Conservation (phyloP, 2,329 filamentous ascomycete species). For the Calonectria hawksworthii region DNA sequence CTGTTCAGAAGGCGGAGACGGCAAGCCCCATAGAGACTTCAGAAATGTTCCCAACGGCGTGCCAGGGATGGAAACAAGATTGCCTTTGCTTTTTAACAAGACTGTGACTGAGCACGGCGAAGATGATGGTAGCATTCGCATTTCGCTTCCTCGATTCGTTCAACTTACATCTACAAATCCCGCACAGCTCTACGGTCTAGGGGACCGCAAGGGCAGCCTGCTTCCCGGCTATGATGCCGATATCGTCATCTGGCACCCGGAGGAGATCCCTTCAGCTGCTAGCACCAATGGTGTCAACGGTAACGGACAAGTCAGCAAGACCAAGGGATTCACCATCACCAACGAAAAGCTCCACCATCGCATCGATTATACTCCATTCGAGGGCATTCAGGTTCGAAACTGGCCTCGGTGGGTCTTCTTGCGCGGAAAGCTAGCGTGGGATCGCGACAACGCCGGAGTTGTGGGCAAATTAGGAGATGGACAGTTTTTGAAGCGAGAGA, state of each 20-base stretch:
- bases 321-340: conserved; percentile 52
- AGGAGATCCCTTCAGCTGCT: not conserved
- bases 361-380: conserved; percentile 74
- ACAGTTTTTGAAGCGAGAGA: conserved; percentile 59
- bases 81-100: conserved; percentile 10
- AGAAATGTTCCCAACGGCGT: conserved; percentile 71
- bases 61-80: conserved; percentile 68
- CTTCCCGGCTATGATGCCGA: conserved; percentile 69
- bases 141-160: conserved; percentile 42
- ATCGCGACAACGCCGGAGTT: conserved; percentile 65
- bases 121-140: not conserved
- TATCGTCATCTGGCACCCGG: conserved; percentile 70
- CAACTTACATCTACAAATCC: conserved; percentile 24
- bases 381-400: conserved; percentile 68
- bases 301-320: not conserved
- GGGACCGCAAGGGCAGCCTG: conserved; percentile 39
- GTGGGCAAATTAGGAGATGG: conserved; percentile 63
- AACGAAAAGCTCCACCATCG: conserved; percentile 72
- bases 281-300: not conserved
- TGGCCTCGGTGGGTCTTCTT: conserved; percentile 75
- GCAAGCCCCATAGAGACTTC: conserved; percentile 62
- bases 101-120: not conserved
- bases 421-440: conserved; percentile 71
- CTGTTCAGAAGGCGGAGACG: conserved; percentile 40
- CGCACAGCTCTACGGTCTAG: conserved; percentile 28